A percentile compares a stretch with the other conserved stretches of the same genome.
Conservation (phyloP, 106 monocot species). For the Iris macrosiphon region DNA sequence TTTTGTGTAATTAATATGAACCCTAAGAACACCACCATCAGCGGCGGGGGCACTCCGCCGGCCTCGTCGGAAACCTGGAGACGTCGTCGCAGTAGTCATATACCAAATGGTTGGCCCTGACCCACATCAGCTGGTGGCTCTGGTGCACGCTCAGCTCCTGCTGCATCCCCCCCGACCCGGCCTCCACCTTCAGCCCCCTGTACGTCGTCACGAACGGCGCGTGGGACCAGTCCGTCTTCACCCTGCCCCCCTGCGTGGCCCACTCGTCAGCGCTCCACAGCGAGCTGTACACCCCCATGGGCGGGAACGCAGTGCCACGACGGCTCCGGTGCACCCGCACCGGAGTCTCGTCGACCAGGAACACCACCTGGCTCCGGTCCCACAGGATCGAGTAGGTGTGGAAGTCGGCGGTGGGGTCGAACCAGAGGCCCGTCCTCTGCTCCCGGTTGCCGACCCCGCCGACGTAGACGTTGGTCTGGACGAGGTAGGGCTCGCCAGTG, state of each 20-base stretch:
- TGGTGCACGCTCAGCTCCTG: constrained; percentile 48
- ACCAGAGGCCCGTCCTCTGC: constrained; percentile 84
- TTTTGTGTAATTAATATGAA: too few relatives aligned
- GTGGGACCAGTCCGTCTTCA: constrained; percentile 83
- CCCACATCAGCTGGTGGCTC: constrained; percentile 67
- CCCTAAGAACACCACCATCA: too few relatives aligned
- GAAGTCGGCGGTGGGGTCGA: constrained; percentile 86
- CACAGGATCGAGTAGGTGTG: constrained; percentile 71
- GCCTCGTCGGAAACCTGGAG: constrained; percentile 32
- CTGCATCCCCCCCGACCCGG: constrained; percentile 10
- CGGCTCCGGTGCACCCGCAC: constrained; percentile 48
- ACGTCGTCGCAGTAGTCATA: constrained; percentile 60
- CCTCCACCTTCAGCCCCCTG: constrained; percentile 47
- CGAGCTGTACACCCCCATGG: constrained; percentile 78
- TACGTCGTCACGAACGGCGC: constrained; percentile 62
- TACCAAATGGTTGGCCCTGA: constrained; percentile 46
- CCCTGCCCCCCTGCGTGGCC: constrained; percentile 79
- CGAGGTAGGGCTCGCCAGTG: constrained; percentile 73
- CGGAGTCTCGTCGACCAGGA: constrained; percentile 72
- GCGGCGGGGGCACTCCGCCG: constrained; percentile 61
- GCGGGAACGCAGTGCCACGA: constrained; percentile 40
- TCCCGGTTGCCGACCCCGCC: constrained; percentile 78
- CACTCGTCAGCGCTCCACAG: constrained; percentile 95
- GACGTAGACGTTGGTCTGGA: constrained; percentile 88
- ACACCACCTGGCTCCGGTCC: constrained; percentile 57